phyloP scores from a whole-genome alignment of 2,329 filamentous ascomycete genomes.

The Gliomastix tumulicola region DNA sequence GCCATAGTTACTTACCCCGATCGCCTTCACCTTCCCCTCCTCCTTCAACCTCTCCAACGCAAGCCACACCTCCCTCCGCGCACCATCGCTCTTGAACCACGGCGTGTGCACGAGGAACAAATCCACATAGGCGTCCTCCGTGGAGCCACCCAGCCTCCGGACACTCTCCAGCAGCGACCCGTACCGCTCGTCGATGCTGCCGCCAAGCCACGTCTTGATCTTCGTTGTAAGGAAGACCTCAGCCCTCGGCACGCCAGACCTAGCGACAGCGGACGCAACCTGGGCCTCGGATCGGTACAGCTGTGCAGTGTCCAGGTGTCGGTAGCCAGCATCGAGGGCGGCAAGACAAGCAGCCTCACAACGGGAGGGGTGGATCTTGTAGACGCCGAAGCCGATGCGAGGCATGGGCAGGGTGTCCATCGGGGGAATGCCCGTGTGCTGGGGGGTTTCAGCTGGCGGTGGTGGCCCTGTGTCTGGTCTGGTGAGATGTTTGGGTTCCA shows the following conservation, averaged over 20 bases:
- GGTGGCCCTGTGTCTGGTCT: too few species aligned
- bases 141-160: slow-evolving; percentile 45
- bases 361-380: slow-evolving; percentile 44
- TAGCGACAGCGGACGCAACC: slow-evolving; percentile 38
- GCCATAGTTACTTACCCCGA: slow-evolving; percentile 69
- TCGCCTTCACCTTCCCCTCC: slow-evolving; percentile 54
- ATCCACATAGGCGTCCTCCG: slow-evolving; percentile 61
- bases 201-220: slow-evolving; percentile 18
- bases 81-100: slow-evolving; percentile 38
- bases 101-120: slow-evolving; percentile 65
- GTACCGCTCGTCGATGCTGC: slow-evolving; percentile 50
- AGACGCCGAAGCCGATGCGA: slow-evolving; percentile 64
- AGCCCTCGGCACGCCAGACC: slow-evolving; percentile 33
- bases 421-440: too few species aligned
- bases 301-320: slow-evolving; percentile 45
- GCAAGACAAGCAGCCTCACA: slow-evolving; percentile 51
- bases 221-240: slow-evolving; percentile 53
- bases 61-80: slow-evolving; percentile 56
- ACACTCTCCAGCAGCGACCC: slow-evolving; percentile 54
- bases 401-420: slow-evolving; percentile 46
- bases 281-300: slow-evolving; percentile 29
- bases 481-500: too few species aligned
- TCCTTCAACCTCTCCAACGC: slow-evolving; percentile 55
- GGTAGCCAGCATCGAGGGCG: slow-evolving; percentile 45
- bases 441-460: too few species aligned